Evolutionary conservation across 345 rosid species (phyloP).

Genomic region (Aquilaria sinensis): DNA sequence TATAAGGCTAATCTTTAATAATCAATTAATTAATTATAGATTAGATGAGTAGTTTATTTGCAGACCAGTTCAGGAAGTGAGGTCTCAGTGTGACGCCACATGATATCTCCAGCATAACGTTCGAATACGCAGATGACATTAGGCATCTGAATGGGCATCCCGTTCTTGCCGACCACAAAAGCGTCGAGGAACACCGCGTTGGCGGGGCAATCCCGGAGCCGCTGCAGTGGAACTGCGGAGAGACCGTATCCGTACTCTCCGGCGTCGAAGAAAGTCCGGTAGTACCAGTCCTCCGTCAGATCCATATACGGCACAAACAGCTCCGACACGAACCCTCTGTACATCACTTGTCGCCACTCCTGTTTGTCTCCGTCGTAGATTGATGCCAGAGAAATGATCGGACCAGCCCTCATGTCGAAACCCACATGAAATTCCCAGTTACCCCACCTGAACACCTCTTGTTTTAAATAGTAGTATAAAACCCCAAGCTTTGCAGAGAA

Average conservation of each 20-base stretch:
- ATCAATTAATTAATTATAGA: too few relatives aligned
- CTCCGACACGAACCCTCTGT: conserved; percentile 47
- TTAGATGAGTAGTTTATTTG: background rate
- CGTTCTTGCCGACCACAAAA: conserved; percentile 28
- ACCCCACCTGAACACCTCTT: conserved; percentile 38
- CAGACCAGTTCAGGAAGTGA: conserved; percentile 19
- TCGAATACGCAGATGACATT: conserved; percentile 54
- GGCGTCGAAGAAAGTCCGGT: conserved; percentile 31
- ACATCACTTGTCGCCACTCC: conserved; percentile 37
- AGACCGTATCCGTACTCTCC: conserved; percentile 52
- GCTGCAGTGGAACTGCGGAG: conserved; percentile 35
- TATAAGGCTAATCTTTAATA: too few relatives aligned
- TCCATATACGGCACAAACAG: conserved; percentile 57
- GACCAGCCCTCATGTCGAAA: conserved; percentile 45
- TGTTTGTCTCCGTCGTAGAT: conserved; percentile 36
- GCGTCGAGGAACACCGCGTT: conserved; percentile 46
- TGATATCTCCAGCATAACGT: conserved; percentile 43
- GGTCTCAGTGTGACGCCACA: conserved; percentile 48
- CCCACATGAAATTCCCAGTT: conserved; percentile 54
- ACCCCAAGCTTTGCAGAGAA: too few relatives aligned
- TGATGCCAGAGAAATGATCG: conserved; percentile 44
- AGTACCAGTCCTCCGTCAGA: conserved; percentile 44
- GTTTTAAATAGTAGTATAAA: too few relatives aligned
- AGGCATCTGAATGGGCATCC: conserved; percentile 26
- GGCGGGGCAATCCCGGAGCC: conserved; percentile 41